Evolutionary conservation across 2,329 filamentous ascomycete species (phyloP), one percentile per base, ranked within the genome.

Genomic region (Dactylonectria estremocensis): DNA sequence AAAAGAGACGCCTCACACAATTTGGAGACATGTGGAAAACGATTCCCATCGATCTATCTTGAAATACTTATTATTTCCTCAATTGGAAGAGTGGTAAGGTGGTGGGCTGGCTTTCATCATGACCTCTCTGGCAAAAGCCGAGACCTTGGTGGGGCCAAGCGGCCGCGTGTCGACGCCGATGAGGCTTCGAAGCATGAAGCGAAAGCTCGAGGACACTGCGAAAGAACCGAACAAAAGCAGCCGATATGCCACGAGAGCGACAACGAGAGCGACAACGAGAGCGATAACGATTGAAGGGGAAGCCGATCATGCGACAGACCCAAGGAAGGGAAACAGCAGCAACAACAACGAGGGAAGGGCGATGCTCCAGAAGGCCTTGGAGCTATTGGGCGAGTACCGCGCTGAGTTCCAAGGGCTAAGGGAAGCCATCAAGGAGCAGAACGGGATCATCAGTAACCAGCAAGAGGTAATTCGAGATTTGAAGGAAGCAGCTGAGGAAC

Each of bases 151-250:
- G 35, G 35, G 35, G 35, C 35, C 35, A 13, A 13, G 35, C 35
- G 35, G 35, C 35, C 35, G 2, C 35, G 35, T 16, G 35, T 40
- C 35, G 35, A 37, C 35, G 35, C 35, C 35, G 13, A 40, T 40
- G 35, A 40, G 13, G 35, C 35, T 40, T 40, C 35, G 35, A 40
- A 40, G 35, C 35, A 40, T 40, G 35, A 40, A 40, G 35, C 35
- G 35, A 3, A 40, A 54, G 54, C 33, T 61, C 6, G 59, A 61
- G 35, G 59, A 61, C 3, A 54, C 59, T 9, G 49, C 59, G 10
- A 61, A n/a, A 61, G 59, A 61, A 61, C 53, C 49, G 49, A 50
- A 50, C 46, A 7, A 20, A 22, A 61, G 24, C 24, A 28, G 24
- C 7, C 24, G 59, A 37, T 50, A 37, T 3, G 20, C 37, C 10